phyloP scores from a whole-genome alignment of 2,329 filamentous ascomycete species.

The Pleoardoris graminearum region DNA sequence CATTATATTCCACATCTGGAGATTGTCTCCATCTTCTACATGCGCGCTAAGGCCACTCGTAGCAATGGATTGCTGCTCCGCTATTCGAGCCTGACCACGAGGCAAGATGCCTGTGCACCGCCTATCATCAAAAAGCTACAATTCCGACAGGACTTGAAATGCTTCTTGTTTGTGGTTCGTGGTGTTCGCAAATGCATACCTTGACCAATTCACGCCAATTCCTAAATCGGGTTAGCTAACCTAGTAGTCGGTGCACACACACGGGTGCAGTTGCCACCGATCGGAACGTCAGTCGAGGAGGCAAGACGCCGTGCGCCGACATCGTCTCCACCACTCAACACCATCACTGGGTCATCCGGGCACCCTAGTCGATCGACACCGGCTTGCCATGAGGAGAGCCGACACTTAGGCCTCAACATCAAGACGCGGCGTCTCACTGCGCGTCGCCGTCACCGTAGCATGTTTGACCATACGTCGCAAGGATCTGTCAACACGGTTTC shows the following conservation, averaged over 20 bases:
- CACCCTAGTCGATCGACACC: conserved; percentile 7
- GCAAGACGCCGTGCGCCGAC: conserved; percentile 8
- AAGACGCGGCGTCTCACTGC: conserved; percentile 5
- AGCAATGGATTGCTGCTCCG: neutral
- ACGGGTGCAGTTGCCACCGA: neutral
- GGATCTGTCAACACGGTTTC: conserved; percentile 6
- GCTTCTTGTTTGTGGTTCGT: neutral
- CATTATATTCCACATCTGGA: no score
- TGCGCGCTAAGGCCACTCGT: no score
- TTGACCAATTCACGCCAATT: conserved; percentile 8
- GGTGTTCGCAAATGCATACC: neutral
- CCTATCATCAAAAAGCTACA: neutral
- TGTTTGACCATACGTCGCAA: neutral
- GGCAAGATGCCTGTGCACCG: neutral
- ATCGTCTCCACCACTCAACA: conserved; percentile 3
- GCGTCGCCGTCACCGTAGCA: conserved; percentile 1
- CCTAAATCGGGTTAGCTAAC: conserved; percentile 15
- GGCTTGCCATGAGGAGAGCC: conserved; percentile 17
- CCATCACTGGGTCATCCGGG: neutral
- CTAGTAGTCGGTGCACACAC: conserved; percentile 1
- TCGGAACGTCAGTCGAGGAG: conserved; percentile 7
- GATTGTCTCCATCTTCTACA: no score
- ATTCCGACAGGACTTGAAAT: neutral
- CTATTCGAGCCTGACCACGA: neutral
- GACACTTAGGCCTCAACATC: conserved; percentile 9